A percentile compares a stretch with the other conserved stretches of the same genome.
Conservation (phyloP, 192 early-diverging fungal species). For the Coemansia sp. region DNA sequence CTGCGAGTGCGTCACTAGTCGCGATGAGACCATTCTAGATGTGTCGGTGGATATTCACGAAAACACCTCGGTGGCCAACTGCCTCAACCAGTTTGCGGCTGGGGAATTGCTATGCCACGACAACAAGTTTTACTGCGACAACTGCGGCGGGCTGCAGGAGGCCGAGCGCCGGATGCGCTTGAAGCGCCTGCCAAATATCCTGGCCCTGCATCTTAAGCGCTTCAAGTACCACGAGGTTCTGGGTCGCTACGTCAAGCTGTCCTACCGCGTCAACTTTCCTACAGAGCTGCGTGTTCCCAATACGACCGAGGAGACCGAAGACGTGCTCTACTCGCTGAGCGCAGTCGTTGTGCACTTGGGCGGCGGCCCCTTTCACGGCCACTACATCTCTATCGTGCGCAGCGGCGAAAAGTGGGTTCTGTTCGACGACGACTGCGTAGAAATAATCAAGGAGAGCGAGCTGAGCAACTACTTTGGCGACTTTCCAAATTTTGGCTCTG, state of each 20-base stretch:
- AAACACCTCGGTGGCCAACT: conserved; percentile 91
- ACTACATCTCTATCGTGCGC: conserved; percentile 93
- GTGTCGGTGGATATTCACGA: conserved; percentile 96
- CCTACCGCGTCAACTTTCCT: conserved; percentile 94
- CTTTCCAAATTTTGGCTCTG: conserved; percentile 70
- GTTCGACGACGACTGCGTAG: conserved; percentile 97
- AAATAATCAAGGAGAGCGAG: conserved; percentile 76
- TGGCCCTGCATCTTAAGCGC: conserved; percentile 95
- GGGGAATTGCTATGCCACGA: conserved; percentile 94
- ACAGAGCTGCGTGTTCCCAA: conserved; percentile 94
- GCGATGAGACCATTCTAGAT: conserved; percentile 95
- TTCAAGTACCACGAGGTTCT: conserved; percentile 97
- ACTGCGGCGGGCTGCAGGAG: conserved; percentile 92
- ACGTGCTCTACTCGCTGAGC: conserved; percentile 86
- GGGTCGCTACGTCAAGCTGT: conserved; percentile 91
- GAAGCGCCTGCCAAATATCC: conserved; percentile 88
- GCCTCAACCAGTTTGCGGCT: conserved; percentile 94
- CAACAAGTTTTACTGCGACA: conserved; percentile 98
- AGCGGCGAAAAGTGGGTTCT: conserved; percentile 86
- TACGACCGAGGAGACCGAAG: conserved; percentile 86
- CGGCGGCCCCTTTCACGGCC: conserved; percentile 94
- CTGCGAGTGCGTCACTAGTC: conserved; percentile 93
- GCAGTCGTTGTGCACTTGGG: conserved; percentile 96
- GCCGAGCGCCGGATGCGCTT: conserved; percentile 99
- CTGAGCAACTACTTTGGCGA: conserved; percentile 84